phyloP scores from a whole-genome alignment of 371 early-diverging fungal species.

The Basidiobolus meristosporus region DNA sequence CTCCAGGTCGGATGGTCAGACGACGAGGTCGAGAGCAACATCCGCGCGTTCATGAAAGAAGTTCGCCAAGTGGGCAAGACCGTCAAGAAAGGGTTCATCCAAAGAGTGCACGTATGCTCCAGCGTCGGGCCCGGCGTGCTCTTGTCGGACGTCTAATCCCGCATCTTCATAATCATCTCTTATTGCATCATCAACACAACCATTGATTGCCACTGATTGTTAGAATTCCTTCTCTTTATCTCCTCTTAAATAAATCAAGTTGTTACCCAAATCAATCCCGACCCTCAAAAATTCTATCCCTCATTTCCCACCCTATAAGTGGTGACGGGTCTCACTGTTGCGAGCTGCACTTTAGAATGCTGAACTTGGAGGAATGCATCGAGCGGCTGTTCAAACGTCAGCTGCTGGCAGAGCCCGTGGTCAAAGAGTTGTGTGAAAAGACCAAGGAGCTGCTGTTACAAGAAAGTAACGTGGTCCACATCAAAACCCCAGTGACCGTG shows the following conservation, averaged over 20 bases:
- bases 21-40: conserved; percentile 27
- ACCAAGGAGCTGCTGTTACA: conserved; percentile 68
- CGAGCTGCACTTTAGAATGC: background rate
- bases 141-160: conserved; percentile 3
- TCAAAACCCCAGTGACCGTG: conserved; percentile 79
- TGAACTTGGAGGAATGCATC: conserved; percentile 46
- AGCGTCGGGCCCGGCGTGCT: conserved; percentile 37
- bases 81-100: conserved; percentile 20
- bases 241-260: too few species aligned
- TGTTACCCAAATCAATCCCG: too few species aligned
- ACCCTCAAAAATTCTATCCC: too few species aligned
- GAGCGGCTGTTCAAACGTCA: conserved; percentile 50
- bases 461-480: conserved; percentile 81
- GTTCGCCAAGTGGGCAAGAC: conserved; percentile 1
- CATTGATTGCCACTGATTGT: too few species aligned
- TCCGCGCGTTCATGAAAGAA: conserved; percentile 10
- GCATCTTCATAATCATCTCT: too few species aligned
- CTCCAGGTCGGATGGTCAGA: conserved; percentile 17
- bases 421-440: conserved; percentile 76
- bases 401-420: conserved; percentile 60
- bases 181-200: too few species aligned
- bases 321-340: too few species aligned
- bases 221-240: too few species aligned
- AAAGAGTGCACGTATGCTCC: conserved; percentile 31
- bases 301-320: too few species aligned